Base-by-base conservation (phyloP, 305 asterid species). In the Fraxinus floribunda region DNA sequence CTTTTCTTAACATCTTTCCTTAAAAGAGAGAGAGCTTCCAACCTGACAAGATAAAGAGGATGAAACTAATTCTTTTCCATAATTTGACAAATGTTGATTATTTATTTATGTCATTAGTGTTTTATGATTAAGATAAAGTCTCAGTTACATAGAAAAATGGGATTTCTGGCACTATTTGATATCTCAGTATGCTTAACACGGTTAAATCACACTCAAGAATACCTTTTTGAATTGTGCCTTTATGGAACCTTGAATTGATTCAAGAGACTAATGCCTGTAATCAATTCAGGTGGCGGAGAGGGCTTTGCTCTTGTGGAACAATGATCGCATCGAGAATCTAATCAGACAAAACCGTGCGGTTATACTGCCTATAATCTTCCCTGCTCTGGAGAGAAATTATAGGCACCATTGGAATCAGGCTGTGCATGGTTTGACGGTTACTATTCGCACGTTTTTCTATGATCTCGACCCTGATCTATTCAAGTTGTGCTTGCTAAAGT, bases 391-490 rank as follows among this genome's bases (percentile, higher is more conserved):
- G 73, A 82, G 81, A 77, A 82, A 82, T 34, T 75, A 46, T 38
- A 66, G 81, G 46, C 78, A 82, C 75, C 85, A 82, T 55, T 82
- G 85, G 85, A 82, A 82, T 71, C 85, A 82, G n/a, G 82, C 78
- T 0, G 82, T 82, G 57, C 82, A 82, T 41, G 74, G 82, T 52
- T 78, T 78, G 85, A 82, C 85, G 0, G 8, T 82, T 22, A 82
- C 79, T 35, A 38, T 82, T 24, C 85, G 85, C n/a, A 82, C 46
- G 55, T 41, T 76, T 55, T 82, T 82, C 55, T 16, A 60, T 18
- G 85, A 82, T 71, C 82, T 77, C 11, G 85, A 82, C 78, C 85
- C 74, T 11, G 85, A 78, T 11, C 77, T 82, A 55, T 35, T 77
- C 7, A 82, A 78, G 30, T 79, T 39, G 5, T 82, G 85, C 73